Evolutionary conservation across 164 flowering plant genomes (phyloP), one percentile per base, ranked within the genome.

Genomic region (Magnolia kwangsiensis): DNA sequence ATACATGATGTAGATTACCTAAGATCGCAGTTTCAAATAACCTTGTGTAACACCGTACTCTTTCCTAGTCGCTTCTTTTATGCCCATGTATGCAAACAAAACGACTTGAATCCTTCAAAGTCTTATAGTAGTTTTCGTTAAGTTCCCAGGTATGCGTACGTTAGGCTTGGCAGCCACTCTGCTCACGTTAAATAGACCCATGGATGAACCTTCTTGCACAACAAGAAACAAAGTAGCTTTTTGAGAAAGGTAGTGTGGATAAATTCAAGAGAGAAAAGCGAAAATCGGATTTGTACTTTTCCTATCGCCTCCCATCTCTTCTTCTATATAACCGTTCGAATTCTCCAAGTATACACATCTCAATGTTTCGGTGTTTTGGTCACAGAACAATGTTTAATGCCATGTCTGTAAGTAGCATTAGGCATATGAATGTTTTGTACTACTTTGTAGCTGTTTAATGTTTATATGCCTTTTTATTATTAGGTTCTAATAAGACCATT

Each of bases 351-450:
- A 16, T 1, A 18, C 76, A 14, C 31, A 55, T 16, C 70, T 19
- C 63, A 31, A 86, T 87, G 89, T 83, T 86, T 55, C 73, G 86
- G 84, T 75, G 81, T 9, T 75, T 65, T 69, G 51, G 83, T 27
- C 81, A 65, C 55, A 45, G 67, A 7, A 75, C 37, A 51, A 61
- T 78, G 1, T 75, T 79, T 59, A 79, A 89, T 77, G 89, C 91
- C 74, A 20, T 87, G 83, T 82, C 89, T n/a, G 89, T 89, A 72
- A 75, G 90, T 83, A 19, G 13, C 24, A n/a, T 51, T 6, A 14
- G 9, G 8, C 6, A 14, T 13, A 1, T 19, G 63, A 37, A 37
- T 37, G 45, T 37, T 37, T 37, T 37, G 4, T 37, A 6, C 45
- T 37, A 37, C 45, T 37, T 37, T 37, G 45, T 37, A 37, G 45